phyloP scores from a whole-genome alignment of 371 early-diverging fungal genomes.

The Syncephalastrum monosporum region DNA sequence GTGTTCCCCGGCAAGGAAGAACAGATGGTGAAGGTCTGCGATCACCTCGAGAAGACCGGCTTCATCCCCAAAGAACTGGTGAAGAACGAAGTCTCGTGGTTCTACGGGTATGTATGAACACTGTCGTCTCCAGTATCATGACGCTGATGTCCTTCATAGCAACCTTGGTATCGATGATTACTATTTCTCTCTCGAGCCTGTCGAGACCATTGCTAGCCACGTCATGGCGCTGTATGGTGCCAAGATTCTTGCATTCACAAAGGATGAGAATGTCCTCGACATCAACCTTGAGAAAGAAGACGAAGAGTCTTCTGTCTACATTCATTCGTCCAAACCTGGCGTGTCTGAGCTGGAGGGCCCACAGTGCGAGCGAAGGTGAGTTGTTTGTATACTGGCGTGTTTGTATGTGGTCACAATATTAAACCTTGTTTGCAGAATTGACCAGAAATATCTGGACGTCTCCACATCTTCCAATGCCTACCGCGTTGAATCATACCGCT shows the following conservation, averaged over 20 bases:
- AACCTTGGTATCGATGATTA: conserved; percentile 97
- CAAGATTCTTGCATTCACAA: conserved; percentile 89
- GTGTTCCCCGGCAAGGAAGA: conserved; percentile 87
- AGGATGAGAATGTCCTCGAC: conserved; percentile 79
- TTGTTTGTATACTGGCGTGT: neutral
- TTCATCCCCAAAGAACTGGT: conserved; percentile 90
- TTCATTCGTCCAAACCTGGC: conserved; percentile 95
- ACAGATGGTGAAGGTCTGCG: conserved; percentile 86
- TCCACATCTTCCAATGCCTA: conserved; percentile 70
- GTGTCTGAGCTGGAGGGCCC: conserved; percentile 86
- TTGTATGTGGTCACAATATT: neutral
- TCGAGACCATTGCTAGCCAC: conserved; percentile 93
- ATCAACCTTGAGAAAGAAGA: conserved; percentile 91
- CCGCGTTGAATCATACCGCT: conserved; percentile 96
- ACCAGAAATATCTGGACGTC: conserved; percentile 85
- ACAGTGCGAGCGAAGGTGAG: conserved; percentile 82
- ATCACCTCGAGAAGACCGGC: conserved; percentile 81
- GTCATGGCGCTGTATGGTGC: conserved; percentile 95
- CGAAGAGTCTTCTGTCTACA: conserved; percentile 92
- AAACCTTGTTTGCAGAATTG: conserved; percentile 64
- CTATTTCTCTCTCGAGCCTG: conserved; percentile 91
- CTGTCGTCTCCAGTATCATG: neutral
- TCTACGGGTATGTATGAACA: conserved; percentile 71
- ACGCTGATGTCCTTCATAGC: conserved; percentile 33
- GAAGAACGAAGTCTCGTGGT: conserved; percentile 91